Conservation (phyloP, 2,329 filamentous ascomycete species). For the Sphaerulina populicola region DNA sequence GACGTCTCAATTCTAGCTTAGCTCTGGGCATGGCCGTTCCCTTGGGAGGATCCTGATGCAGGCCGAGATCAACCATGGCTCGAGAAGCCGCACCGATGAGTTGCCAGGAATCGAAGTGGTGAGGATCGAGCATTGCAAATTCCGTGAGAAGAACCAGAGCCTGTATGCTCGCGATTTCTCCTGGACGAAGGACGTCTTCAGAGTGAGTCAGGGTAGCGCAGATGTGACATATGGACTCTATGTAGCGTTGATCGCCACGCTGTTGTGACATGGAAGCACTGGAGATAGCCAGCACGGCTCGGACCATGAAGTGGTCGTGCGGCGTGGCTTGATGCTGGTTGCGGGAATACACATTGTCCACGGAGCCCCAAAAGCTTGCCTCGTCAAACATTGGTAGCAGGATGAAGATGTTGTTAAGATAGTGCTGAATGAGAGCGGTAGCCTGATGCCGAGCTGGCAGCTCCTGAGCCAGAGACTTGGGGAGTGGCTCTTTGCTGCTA, state of each 20-base stretch:
- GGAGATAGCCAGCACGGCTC: conserved; percentile 80
- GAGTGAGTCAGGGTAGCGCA: conserved; percentile 65
- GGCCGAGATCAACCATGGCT: conserved; percentile 78
- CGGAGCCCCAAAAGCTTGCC: conserved; percentile 63
- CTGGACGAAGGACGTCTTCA: conserved; percentile 75
- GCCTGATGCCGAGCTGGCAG: conserved; percentile 65
- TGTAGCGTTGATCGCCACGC: conserved; percentile 55
- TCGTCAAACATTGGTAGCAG: conserved; percentile 79
- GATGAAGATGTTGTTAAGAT: conserved; percentile 71
- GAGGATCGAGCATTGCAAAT: conserved; percentile 82
- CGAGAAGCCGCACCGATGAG: conserved; percentile 83
- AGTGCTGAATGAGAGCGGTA: conserved; percentile 66
- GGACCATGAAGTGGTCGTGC: conserved; percentile 76
- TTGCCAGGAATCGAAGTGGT: conserved; percentile 90
- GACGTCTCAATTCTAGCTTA: conserved; percentile 66
- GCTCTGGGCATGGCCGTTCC: conserved; percentile 59
- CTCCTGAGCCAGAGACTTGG: conserved; percentile 49
- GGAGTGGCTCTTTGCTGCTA: conserved; percentile 63
- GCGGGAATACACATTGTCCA: conserved; percentile 74
- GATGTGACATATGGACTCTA: conserved; percentile 52
- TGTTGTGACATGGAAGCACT: conserved; percentile 63
- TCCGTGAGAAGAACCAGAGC: conserved; percentile 77
- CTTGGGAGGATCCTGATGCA: conserved; percentile 80
- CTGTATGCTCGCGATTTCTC: conserved; percentile 77
- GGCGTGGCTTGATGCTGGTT: conserved; percentile 53